Evolutionary conservation across 495 filamentous ascomycete species (phyloP), one percentile per base, ranked within the genome.

Genomic region (Penicillium dipodomyicola): DNA sequence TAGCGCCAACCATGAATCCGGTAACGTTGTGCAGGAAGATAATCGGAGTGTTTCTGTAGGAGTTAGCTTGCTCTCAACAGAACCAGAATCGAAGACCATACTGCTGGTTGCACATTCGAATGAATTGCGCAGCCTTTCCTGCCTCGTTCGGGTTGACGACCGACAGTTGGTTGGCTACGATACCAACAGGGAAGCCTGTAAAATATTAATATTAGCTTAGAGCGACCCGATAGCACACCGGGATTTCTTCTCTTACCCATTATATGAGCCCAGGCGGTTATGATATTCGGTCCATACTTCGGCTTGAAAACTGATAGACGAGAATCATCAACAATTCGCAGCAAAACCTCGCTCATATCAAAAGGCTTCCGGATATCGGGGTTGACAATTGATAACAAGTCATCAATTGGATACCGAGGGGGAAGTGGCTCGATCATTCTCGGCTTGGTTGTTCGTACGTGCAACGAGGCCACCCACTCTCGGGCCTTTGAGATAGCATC

Each of bases 1-100:
- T 66, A 2, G 65, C 57, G 15, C 69, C 69, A 11, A 72, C 69
- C 69, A 72, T 72, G 52, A 72, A 72, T 11, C 69, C 69, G 4
- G 69, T 70, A 0, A 72, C 69, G 17, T 72, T 72, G 58, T 72
- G 69, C 0, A 72, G 60, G 61, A 72, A 72, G 14, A 72, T 47
- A 0, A 72, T 68, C 2, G 69, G 65, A 2, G 49, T 63, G 39
- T 23, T 23, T 5, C 23, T 23, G 0, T 23, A 23, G 3, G 0
- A 23, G 23, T 23, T 23, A 23, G 23, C 0, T 23, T 23, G 23
- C 3, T 23, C 23, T 23, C 0, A 0, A 0, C 4, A 23, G 23
- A 0, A 23, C 0, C 0, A 23, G 23, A 23, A 23, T 23, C 5
- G 23, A 23, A 5, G 5, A 23, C 4, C 23, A 5, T 45, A 65